These are phyloP conservation scores for Termitomyces sp. DNA, from an alignment of 1,284 basidiomycete species.

Conservation along the genomic window DNA sequence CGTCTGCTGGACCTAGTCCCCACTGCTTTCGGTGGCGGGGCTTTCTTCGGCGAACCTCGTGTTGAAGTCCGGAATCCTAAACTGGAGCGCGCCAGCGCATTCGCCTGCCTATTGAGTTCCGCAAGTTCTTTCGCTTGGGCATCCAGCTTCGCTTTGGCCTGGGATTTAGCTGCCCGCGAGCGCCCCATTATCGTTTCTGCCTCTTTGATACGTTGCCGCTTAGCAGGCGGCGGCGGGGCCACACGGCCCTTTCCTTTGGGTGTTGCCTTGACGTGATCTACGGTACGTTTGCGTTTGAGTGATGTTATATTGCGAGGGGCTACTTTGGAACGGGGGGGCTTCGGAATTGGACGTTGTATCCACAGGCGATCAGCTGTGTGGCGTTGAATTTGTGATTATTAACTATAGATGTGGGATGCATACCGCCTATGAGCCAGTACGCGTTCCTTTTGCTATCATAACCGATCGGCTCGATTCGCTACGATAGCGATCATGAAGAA, in stretches of 20 bases:
- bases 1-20: conserved; percentile 67
- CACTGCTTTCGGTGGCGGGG: conserved; percentile 26
- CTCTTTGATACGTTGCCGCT: conserved; percentile 24
- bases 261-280: conserved; percentile 21
- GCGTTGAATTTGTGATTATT: not conserved
- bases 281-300: conserved; percentile 55
- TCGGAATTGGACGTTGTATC: conserved; percentile 72
- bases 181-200: conserved; percentile 21
- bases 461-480: conserved; percentile 86
- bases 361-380: conserved; percentile 72
- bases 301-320: conserved; percentile 14
- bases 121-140: conserved; percentile 65
- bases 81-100: conserved; percentile 20
- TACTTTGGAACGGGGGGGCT: conserved; percentile 29
- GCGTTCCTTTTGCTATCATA: conserved; percentile 79
- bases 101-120: conserved; percentile 48
- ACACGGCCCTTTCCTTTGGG: conserved; percentile 20
- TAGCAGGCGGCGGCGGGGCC: conserved; percentile 18
- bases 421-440: conserved; percentile 86
- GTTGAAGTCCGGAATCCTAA: conserved; percentile 8
- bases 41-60: conserved; percentile 9
- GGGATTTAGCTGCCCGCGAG: conserved; percentile 60
- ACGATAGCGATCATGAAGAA: conserved; percentile 11
- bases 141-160: conserved; percentile 63
- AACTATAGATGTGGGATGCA: not conserved